phyloP scores from a whole-genome alignment of 1,284 basidiomycete genomes.

The Ganoderma meredithae region DNA sequence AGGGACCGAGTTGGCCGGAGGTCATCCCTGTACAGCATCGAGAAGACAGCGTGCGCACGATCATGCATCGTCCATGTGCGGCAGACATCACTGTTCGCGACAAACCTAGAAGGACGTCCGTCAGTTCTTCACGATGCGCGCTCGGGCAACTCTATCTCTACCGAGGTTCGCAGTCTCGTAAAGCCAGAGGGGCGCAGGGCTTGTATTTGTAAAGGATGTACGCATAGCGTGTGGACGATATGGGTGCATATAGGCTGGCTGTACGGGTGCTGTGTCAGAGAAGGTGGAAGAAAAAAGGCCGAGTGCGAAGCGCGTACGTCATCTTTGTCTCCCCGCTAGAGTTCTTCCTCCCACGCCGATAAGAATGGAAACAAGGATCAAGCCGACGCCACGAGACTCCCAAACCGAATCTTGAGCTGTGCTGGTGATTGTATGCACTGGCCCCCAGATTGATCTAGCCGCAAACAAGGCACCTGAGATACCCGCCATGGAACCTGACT shows the following conservation, averaged over 20 bases:
- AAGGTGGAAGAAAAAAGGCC: neutral
- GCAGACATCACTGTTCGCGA: slow-evolving; percentile 17
- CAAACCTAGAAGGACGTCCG: slow-evolving; percentile 23
- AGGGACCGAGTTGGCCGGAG: neutral
- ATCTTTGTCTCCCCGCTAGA: neutral
- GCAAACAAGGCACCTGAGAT: neutral
- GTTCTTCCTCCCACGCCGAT: slow-evolving; percentile 13
- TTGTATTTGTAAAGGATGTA: neutral
- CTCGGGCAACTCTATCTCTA: neutral
- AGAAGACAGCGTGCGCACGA: slow-evolving; percentile 15
- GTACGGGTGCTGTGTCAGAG: neutral
- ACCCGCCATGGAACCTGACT: neutral
- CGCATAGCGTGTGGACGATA: neutral
- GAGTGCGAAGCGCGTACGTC: neutral
- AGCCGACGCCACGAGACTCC: slow-evolving; percentile 10
- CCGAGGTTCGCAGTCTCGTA: neutral
- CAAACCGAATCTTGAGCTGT: slow-evolving; percentile 3
- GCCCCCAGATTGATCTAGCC: neutral
- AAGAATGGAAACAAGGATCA: slow-evolving; percentile 14
- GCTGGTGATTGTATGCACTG: neutral
- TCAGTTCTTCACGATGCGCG: slow-evolving; percentile 3
- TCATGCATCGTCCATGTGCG: slow-evolving; percentile 15
- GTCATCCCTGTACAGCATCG: slow-evolving; percentile 22
- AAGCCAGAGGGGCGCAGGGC: neutral
- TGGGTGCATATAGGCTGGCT: neutral